Base-by-base conservation (phyloP, 306 rosid genomes). In the apple (Malus domestica) region DNA sequence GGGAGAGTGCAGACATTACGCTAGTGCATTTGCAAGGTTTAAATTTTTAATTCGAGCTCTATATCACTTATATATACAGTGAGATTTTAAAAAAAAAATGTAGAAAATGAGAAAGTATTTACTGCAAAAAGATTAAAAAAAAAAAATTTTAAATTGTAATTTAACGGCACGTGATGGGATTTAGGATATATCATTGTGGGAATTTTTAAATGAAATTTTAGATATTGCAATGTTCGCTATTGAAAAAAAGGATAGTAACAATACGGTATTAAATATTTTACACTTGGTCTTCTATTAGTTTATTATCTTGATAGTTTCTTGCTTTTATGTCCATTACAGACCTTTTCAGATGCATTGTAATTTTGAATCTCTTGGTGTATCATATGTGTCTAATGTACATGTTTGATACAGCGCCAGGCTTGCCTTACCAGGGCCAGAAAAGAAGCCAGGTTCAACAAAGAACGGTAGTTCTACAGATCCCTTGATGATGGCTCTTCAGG, bases 1-100 rank as follows among this genome's bases (percentile, higher is more conserved):
- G 29, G 67, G 29, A 27, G 81, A 78, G 4, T 93, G 97, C 63
- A 82, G 74, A 74, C 81, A 93, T 76, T 91, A 40, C 73, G 86
- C 79, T 40, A 89, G 97, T 60, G 86, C 74, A 19, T 45, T 29
- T 72, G 88, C 88, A 29, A 91, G 97, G 97, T 91, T 33, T 54
- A 38, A 7, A 38, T 0, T 38, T 38, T 38, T 38, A 38, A 38
- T 38, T 38, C 0, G 42, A 38, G 42, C 42, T 38, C 45, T 42
- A 42, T 42, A 42, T 42, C 10, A 42, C 12, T 42, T 8, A 9
- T 9, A 42, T 42, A 42, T 42, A 42, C 10, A 42, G 45, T 42
- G 45, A 10, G 12, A 42, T 42, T 42, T 42, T 0, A 2, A 40
- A 40, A 8, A 40, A 8, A 40, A 42, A 9, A 42, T 42, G 45